These are phyloP conservation scores for Gossypium ekmanianum DNA, from an alignment of 345 rosid species.

Conservation along the genomic window DNA sequence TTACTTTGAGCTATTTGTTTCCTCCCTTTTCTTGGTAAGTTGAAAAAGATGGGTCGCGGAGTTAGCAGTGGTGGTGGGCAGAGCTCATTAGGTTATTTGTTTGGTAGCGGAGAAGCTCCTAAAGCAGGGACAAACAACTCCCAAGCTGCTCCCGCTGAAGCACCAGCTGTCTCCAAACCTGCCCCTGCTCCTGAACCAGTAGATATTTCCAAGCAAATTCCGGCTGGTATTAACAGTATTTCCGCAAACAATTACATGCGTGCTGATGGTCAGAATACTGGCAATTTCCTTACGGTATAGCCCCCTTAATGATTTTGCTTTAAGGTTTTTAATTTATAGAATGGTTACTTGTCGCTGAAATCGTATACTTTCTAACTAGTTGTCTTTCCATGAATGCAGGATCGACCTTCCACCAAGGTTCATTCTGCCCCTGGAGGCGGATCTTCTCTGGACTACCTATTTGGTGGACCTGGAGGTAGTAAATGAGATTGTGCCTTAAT, in stretches of 20 bases:
- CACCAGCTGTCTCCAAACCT: conserved; percentile 34
- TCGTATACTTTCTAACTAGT: background rate
- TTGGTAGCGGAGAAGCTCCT: conserved; percentile 71
- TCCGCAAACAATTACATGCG: conserved; percentile 69
- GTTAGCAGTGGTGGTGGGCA: conserved; percentile 80
- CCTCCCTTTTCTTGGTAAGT: background rate
- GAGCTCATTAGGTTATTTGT: conserved; percentile 81
- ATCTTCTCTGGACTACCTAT: conserved; percentile 43
- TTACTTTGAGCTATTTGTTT: background rate
- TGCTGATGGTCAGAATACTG: conserved; percentile 79
- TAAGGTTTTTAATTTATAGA: background rate
- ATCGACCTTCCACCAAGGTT: conserved; percentile 49
- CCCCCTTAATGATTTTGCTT: background rate
- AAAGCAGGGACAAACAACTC: conserved; percentile 39
- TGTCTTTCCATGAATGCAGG: conserved; percentile 26
- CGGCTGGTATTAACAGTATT: conserved; percentile 60
- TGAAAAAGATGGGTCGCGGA: conserved; percentile 66
- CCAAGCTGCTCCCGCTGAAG: conserved; percentile 35
- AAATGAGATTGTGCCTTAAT: conserved; percentile 18
- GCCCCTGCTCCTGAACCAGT: conserved; percentile 39
- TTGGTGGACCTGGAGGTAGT: conserved; percentile 30
- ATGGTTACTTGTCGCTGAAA: background rate
- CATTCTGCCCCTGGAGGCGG: conserved; percentile 52
- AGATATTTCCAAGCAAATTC: conserved; percentile 48
- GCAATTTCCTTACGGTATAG: conserved; percentile 76